Base-by-base conservation (phyloP, 225 moss, liverwort and hornwort genomes). In the Bryum argenteum region DNA sequence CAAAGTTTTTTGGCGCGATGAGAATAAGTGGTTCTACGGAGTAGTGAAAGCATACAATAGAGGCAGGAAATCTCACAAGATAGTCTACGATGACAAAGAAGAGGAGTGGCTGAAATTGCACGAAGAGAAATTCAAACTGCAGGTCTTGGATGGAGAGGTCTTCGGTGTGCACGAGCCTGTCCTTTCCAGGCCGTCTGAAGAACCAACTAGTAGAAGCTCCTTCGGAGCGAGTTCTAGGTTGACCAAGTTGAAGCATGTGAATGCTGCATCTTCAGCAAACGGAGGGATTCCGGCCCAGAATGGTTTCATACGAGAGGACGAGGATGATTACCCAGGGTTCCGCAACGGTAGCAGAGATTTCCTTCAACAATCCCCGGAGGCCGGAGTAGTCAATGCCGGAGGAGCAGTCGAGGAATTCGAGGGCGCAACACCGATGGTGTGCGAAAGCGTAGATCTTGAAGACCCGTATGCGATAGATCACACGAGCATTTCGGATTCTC, bases 41-140 rank as follows among this genome's bases (percentile, higher is more conserved):
- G 71, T 86, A 81, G 91, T 98, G 8, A 88, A 91, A 71, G 89
- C 98, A 4, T 94, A 87, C 63, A 96, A 90, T 63, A 86, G 85
- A 53, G 72, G 83, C 33, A 88, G 85, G 65, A 90, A 87, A 61
- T 83, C 86, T 58, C 98, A 98, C 70, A 98, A 91, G 87, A 89
- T 98, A 70, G 84, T 98, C 1, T 98, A 98, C 70, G 98, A 98
- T 63, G 98, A 98, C 65, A 84, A 85, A 63, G 98, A 98, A 66
- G 98, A 98, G 66, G 98, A 98, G 73, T 98, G 98, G 98, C 78
- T 98, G 62, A 89, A 89, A 81, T 80, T 98, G 72, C 98, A 98
- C 56, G 86, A 89, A 74, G 98, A 98, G 88, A 83, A 86, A 61
- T 98, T 98, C 70, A 92, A 94, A 78, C 87, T 98, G 28, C 92